Evolutionary conservation across 345 rosid species (phyloP), one percentile per base, ranked within the genome.

Genomic region (Turnera subulata): DNA sequence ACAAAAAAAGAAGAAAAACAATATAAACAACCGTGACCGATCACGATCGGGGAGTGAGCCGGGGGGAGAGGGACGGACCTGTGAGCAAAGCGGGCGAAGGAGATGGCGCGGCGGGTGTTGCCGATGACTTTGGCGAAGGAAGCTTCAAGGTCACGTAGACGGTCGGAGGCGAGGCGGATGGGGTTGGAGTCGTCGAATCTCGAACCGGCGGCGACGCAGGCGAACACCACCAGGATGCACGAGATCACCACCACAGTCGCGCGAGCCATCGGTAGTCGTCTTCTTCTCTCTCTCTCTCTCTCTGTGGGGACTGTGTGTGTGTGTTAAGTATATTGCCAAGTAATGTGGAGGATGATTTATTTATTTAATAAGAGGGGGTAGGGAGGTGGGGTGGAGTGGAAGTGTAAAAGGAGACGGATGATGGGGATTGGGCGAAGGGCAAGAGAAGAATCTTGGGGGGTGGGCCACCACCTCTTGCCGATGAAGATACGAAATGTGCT

Each of bases 81-180:
- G 80, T 68, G 65, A 65, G 85, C 80, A 62, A 92, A 92, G 56
- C 96, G 89, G 12, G 91, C 86, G 58, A 89, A 86, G 53, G 84
- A 72, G 78, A 79, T 50, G 59, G 81, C 91, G 23, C 56, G 80
- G 10, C 83, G 82, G 15, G 83, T 53, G 26, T 62, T 69, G 33
- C 97, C 96, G 78, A 92, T 46, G 69, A 75, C 83, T 64, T 66
- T 77, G 33, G 76, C 69, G 44, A 84, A 58, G 1, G 84, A 74
- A 38, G 78, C 69, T 46, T 84, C 94, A 51, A 82, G 39, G 55
- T 84, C 82, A 35, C 68, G 71, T 55, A 86, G 85, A 50, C 84
- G 62, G 43, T 78, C 91, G 48, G 85, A 76, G 23, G 73, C 82
- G 61, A 89, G 74, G 1, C 84, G 75, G 76, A 83, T 92, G 33